Percentiles rank a stretch among this genome's conserved stretches.
These are phyloP conservation scores for Boletus rubroflammeus DNA, from an alignment of 768 basidiomycete species.

Conservation along the genomic window DNA sequence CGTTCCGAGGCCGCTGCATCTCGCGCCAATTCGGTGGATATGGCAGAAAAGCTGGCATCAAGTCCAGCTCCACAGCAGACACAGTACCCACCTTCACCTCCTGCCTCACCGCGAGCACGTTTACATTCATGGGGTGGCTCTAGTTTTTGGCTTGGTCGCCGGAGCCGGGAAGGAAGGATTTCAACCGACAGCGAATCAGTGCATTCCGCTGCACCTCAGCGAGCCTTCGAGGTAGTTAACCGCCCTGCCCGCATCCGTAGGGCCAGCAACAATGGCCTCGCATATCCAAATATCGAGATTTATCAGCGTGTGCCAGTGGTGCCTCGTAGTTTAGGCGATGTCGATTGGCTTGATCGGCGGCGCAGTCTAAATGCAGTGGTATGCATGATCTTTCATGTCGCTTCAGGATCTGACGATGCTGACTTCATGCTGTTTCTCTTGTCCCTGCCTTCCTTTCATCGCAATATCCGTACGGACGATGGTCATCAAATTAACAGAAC, in stretches of 20 bases:
- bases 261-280: conserved; percentile 43
- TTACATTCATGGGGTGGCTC: conserved; percentile 39
- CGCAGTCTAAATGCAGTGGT: conserved; percentile 71
- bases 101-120: conserved; percentile 31
- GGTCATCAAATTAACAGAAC: conserved; percentile 42
- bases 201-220: conserved; percentile 34
- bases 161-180: conserved; percentile 34
- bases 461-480: conserved; percentile 1
- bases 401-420: conserved; percentile 17
- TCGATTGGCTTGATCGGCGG: conserved; percentile 76
- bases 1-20: conserved; percentile 25
- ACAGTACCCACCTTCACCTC: conserved; percentile 31
- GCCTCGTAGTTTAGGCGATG: conserved; percentile 59
- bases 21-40: conserved; percentile 38
- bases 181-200: conserved; percentile 40
- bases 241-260: conserved; percentile 51
- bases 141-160: conserved; percentile 35
- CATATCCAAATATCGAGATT: conserved; percentile 41
- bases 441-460: conserved; percentile 1
- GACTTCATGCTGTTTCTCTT: conserved; percentile 14
- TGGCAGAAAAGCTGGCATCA: conserved; percentile 40
- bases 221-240: conserved; percentile 49
- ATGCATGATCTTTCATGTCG: conserved; percentile 30
- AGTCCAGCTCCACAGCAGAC: conserved; percentile 26
- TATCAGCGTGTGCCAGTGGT: conserved; percentile 44